These are phyloP conservation scores for Penicillium sp. DNA, from an alignment of 2,329 filamentous ascomycete species.

Conservation along the genomic window DNA sequence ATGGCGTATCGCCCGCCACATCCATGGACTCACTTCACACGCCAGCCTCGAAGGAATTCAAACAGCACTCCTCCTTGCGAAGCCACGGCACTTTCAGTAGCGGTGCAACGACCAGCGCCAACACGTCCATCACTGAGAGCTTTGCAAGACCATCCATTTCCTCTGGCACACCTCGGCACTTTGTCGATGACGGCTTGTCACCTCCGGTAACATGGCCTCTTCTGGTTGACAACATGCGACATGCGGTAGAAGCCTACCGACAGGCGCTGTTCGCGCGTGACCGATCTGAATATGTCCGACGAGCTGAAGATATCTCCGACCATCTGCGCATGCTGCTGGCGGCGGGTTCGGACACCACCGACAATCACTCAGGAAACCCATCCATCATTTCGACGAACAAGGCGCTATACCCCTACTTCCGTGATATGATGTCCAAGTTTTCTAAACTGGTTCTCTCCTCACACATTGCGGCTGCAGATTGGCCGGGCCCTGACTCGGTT, in stretches of 20 bases:
- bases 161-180: slow-evolving; percentile 64
- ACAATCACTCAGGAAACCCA: slow-evolving; percentile 96
- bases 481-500: slow-evolving; percentile 86
- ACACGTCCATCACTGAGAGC: slow-evolving; percentile 51
- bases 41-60: slow-evolving; percentile 55
- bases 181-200: slow-evolving; percentile 82
- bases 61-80: slow-evolving; percentile 17
- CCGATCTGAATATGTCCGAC: slow-evolving; percentile 83
- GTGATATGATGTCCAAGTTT: slow-evolving; percentile 99
- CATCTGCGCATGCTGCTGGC: slow-evolving; percentile 89
- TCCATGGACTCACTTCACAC: slow-evolving; percentile 88
- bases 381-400: slow-evolving; percentile 99
- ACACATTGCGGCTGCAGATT: slow-evolving; percentile 93
- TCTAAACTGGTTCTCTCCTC: slow-evolving; percentile 98
- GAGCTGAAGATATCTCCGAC: slow-evolving; percentile 97
- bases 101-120: slow-evolving; percentile 46
- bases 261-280: slow-evolving; percentile 79
- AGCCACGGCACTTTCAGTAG: slow-evolving; percentile 27
- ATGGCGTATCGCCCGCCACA: slow-evolving; percentile 74
- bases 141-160: slow-evolving; percentile 39
- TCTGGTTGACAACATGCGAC: slow-evolving; percentile 87
- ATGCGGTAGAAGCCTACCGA: slow-evolving; percentile 81
- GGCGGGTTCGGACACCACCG: slow-evolving; percentile 91
- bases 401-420: slow-evolving; percentile 90
- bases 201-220: slow-evolving; percentile 81